Conservation (phyloP, 768 basidiomycete genomes). For the Xanthoconium purpureum region DNA sequence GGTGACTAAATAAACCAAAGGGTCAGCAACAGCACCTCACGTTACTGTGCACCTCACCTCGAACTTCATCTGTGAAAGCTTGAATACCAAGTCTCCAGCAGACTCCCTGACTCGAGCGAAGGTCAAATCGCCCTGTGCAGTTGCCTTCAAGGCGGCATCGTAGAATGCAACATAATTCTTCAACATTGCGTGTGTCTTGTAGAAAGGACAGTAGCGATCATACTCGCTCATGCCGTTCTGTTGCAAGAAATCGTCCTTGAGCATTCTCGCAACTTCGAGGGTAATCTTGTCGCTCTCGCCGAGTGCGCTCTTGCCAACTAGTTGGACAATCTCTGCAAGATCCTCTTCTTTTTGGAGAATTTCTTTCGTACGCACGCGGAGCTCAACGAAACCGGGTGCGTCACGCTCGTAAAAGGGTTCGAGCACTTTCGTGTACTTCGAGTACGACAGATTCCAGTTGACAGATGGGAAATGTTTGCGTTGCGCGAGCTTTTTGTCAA, state of each 20-base stretch:
- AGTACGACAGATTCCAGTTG: slow-evolving; percentile 99
- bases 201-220: slow-evolving; percentile 96
- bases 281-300: slow-evolving; percentile 99
- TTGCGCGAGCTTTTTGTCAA: slow-evolving; percentile 98
- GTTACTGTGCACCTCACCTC: slow-evolving; percentile 55
- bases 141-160: slow-evolving; percentile 83
- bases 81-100: slow-evolving; percentile 86
- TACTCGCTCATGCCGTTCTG: slow-evolving; percentile 99
- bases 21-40: slow-evolving; percentile 7
- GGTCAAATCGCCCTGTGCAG: slow-evolving; percentile 77
- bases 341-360: slow-evolving; percentile 99
- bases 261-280: slow-evolving; percentile 92
- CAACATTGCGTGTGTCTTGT: slow-evolving; percentile 97
- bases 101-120: slow-evolving; percentile 87
- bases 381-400: slow-evolving; percentile 92
- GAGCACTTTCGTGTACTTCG: slow-evolving; percentile 94
- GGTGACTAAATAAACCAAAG: slow-evolving; percentile 58
- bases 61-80: slow-evolving; percentile 99
- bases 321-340: slow-evolving; percentile 96
- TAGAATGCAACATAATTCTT: slow-evolving; percentile 93
- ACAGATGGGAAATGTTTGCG: slow-evolving; percentile 99
- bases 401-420: slow-evolving; percentile 89
- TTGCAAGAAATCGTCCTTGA: slow-evolving; percentile 96
- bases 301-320: slow-evolving; percentile 98
- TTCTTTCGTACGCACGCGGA: slow-evolving; percentile 91